phyloP scores from a whole-genome alignment of 192 early-diverging fungal genomes.

The Coemansia sp. region DNA sequence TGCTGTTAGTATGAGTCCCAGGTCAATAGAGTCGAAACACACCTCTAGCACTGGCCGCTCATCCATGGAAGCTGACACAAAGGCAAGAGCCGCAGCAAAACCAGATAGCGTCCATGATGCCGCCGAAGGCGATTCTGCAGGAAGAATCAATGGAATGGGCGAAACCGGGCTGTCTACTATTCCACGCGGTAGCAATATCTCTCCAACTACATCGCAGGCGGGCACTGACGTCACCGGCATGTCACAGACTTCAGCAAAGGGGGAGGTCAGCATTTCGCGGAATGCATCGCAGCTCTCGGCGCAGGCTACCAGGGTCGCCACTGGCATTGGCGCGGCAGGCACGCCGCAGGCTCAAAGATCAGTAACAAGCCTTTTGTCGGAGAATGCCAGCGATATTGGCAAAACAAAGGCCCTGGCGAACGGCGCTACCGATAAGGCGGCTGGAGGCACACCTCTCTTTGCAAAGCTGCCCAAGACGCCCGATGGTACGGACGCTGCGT shows the following conservation, averaged over 20 bases:
- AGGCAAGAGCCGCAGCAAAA: not conserved
- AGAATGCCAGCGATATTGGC: conserved; percentile 2
- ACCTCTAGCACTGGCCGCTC: not conserved
- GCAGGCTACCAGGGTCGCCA: not conserved
- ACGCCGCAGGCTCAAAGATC: not conserved
- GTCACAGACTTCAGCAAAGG: not conserved
- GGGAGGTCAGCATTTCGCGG: not conserved
- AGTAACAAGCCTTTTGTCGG: not conserved
- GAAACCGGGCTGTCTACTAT: not conserved
- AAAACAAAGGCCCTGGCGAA: not conserved
- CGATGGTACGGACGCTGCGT: conserved; percentile 27
- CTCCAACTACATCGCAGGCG: not conserved
- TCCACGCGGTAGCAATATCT: not conserved
- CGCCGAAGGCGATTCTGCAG: not conserved
- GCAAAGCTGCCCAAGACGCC: conserved; percentile 32
- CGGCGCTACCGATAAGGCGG: conserved; percentile 3
- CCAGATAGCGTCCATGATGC: not conserved
- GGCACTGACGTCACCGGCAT: not conserved
- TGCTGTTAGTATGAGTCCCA: not conserved
- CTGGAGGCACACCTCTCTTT: conserved; percentile 19
- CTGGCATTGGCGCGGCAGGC: not conserved
- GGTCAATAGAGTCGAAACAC: not conserved
- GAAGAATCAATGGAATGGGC: not conserved
- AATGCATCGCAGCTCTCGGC: not conserved
- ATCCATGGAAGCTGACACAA: not conserved